A percentile compares a stretch with the other conserved stretches of the same genome.
Evolutionary conservation across 2,329 filamentous ascomycete genomes (phyloP).

Genomic region (Delphinella strobiligena): DNA sequence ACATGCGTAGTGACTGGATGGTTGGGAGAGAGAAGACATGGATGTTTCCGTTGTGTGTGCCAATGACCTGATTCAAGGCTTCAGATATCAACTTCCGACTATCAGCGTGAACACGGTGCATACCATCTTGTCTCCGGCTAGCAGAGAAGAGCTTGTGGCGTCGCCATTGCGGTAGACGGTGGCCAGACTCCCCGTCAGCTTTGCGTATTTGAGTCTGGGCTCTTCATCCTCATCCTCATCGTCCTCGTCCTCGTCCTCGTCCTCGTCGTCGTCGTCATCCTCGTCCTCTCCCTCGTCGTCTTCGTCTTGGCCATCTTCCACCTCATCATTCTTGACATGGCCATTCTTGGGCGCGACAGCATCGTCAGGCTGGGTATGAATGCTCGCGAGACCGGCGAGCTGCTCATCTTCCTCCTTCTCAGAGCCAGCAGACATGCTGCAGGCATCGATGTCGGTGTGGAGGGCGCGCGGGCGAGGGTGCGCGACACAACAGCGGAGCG

Average conservation of each 20-base stretch:
- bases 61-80: slow-evolving; percentile 57
- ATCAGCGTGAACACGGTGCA: too few relatives aligned
- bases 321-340: not conserved
- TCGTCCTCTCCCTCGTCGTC: slow-evolving; percentile 5
- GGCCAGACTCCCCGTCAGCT: slow-evolving; percentile 67
- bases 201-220: slow-evolving; percentile 84
- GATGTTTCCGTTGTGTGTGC: slow-evolving; percentile 93
- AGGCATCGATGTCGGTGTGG: slow-evolving; percentile 15
- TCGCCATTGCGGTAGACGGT: slow-evolving; percentile 88
- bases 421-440: slow-evolving; percentile 25
- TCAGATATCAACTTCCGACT: too few relatives aligned
- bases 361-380: slow-evolving; percentile 2
- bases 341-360: not conserved
- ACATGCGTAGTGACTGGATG: slow-evolving; percentile 70
- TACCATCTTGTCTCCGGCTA: slow-evolving; percentile 95
- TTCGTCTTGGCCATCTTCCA: slow-evolving; percentile 13
- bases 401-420: slow-evolving; percentile 15
- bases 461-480: not conserved
- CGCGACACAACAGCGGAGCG: not conserved
- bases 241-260: slow-evolving; percentile 25
- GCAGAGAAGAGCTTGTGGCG: slow-evolving; percentile 80
- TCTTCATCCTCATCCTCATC: slow-evolving; percentile 74
- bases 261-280: slow-evolving; percentile 13
- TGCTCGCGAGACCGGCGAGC: not conserved
- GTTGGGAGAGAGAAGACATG: slow-evolving; percentile 76